phyloP scores from a whole-genome alignment of 2,329 filamentous ascomycete genomes.

The Aspergillus floridensis region DNA sequence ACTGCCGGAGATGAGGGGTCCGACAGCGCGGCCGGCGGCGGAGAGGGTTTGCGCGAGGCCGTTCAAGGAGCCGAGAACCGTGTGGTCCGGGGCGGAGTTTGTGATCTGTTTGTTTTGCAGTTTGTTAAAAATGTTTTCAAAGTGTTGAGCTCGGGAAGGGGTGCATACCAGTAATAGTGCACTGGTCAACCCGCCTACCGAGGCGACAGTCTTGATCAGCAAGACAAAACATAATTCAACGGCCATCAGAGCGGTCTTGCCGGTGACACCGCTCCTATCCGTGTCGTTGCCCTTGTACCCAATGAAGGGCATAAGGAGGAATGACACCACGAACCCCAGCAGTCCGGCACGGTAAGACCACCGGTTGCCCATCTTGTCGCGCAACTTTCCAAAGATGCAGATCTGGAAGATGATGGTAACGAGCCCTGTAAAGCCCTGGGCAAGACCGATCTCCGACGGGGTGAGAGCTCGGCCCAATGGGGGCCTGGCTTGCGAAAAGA shows the following conservation, averaged over 20 bases:
- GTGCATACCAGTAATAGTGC: constrained; percentile 75
- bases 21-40: constrained; percentile 81
- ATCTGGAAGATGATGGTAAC: constrained; percentile 90
- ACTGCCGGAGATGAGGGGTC: constrained; percentile 82
- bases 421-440: constrained; percentile 76
- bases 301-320: constrained; percentile 85
- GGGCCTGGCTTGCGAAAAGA: constrained; percentile 73
- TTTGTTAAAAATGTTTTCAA: neutral
- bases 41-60: constrained; percentile 92
- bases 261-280: constrained; percentile 55
- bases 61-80: constrained; percentile 84
- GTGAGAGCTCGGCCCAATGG: constrained; percentile 75
- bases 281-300: constrained; percentile 67
- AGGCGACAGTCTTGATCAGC: constrained; percentile 83
- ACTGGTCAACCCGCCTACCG: constrained; percentile 85
- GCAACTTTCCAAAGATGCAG: constrained; percentile 74
- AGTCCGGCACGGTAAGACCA: constrained; percentile 77
- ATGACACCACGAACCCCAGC: constrained; percentile 75
- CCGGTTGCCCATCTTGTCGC: constrained; percentile 78
- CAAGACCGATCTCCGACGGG: constrained; percentile 79
- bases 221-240: constrained; percentile 75
- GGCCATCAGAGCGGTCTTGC: constrained; percentile 70
- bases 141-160: neutral
- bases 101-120: constrained; percentile 63
- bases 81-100: constrained; percentile 83